Base-by-base conservation (phyloP, 345 rosid genomes). In the Bruguiera sexangula region DNA sequence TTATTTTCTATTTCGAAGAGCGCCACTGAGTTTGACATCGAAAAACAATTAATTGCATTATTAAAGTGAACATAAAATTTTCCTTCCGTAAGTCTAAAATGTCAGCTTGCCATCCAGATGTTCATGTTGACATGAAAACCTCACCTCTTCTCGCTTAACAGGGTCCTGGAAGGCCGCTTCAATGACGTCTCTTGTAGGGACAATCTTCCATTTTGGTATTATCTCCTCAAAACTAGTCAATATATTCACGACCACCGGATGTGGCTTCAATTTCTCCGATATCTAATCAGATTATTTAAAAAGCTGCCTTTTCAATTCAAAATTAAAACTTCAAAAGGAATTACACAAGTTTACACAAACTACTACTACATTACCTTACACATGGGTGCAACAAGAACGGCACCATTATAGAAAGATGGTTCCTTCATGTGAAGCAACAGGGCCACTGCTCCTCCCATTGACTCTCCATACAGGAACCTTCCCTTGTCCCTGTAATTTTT, bases 401-500 rank as follows among this genome's bases (percentile, higher is more conserved):
- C 97, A 6, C 98, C 99, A 6, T 89, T 85, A 85, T 94, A 96
- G 54, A 92, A 87, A 26, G 85, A 36, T 3, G 97, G 95, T 69
- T 88, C 89, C 74, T 88, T 96, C 72, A 75, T 88, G 84, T 92
- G 97, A 30, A 96, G 88, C 53, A 96, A 74, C 48, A 96, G 75
- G 48, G 94, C 75, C 60, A 96, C 98, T 37, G 99, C 99, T 54
- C 98, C 99, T 78, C 97, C 99, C 99, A 96, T 92, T 53, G 99
- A 96, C 68, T 96, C 99, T 26, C 98, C 98, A 54, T 90, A 96
- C 78, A 96, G 79, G 86, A 96, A 92, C 80, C 98, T 89, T 56
- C 84, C 81, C 80, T 86, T 96, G 20, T 83, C 81, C 70, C 79
- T 81, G 83, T 87, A 92, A 67, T 84, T 94, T 74, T 85, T 89